These are phyloP conservation scores for Fraxinus sp. DNA, from an alignment of 305 asterid genomes.

Conservation along the genomic window DNA sequence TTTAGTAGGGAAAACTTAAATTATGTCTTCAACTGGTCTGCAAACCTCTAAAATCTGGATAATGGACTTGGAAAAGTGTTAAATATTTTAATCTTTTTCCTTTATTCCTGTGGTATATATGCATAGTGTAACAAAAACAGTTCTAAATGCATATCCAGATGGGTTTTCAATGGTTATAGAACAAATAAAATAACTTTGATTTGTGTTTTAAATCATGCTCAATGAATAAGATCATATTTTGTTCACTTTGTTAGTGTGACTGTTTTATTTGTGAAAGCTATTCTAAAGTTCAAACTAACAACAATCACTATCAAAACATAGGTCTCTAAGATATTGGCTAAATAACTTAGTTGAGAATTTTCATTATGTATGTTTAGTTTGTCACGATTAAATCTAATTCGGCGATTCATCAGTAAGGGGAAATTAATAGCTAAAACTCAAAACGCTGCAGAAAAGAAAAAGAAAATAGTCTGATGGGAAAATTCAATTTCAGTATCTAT, in stretches of 20 bases:
- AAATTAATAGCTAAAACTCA: neutral
- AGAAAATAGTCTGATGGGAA: neutral
- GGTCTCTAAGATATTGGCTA: slow-evolving; percentile 11
- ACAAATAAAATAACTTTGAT: neutral
- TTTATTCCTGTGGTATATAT: neutral
- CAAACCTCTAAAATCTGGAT: neutral
- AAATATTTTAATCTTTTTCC: neutral
- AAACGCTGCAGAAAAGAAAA: slow-evolving; percentile 7
- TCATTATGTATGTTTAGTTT: slow-evolving; percentile 3
- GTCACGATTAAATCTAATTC: slow-evolving; percentile 8
- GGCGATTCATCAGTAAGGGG: neutral
- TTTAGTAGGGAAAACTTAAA: neutral
- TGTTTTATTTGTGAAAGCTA: neutral
- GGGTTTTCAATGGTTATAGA: neutral
- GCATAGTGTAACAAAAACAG: neutral
- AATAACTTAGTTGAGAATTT: neutral
- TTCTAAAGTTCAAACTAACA: neutral
- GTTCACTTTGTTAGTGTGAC: neutral
- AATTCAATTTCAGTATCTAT: slow-evolving; percentile 15
- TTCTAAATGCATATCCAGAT: neutral
- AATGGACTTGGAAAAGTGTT: neutral
- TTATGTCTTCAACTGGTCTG: neutral
- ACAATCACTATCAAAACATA: neutral
- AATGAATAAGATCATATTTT: neutral
- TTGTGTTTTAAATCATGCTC: neutral